Conservation (phyloP, 805 yeast genomes). For the Wickerhamomyces pijperi region DNA sequence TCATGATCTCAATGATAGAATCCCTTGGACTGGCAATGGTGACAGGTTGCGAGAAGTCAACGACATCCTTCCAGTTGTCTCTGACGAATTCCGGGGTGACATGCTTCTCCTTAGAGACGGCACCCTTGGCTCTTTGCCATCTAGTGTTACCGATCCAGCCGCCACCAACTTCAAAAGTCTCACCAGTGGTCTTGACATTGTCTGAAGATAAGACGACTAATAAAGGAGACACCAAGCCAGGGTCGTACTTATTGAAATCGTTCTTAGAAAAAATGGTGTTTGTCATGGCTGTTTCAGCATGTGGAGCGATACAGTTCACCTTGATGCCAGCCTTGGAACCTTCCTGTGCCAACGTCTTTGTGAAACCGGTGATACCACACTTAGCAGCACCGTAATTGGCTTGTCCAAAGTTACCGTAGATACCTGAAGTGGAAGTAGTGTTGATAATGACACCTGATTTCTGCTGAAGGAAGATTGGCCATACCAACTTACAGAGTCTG, state of each 20-base stretch:
- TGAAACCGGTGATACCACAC: slow-evolving; percentile 75
- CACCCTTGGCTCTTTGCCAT: slow-evolving; percentile 91
- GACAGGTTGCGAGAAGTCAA: slow-evolving; percentile 47
- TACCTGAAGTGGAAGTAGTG: slow-evolving; percentile 92
- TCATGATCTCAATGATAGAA: slow-evolving; percentile 68
- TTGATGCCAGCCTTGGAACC: slow-evolving; percentile 70
- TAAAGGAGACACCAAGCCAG: slow-evolving; percentile 85
- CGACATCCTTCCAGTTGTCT: slow-evolving; percentile 54
- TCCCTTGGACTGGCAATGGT: slow-evolving; percentile 59
- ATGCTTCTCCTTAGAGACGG: slow-evolving; percentile 35
- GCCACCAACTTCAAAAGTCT: slow-evolving; percentile 85
- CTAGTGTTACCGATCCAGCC: slow-evolving; percentile 95
- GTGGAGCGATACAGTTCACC: slow-evolving; percentile 87
- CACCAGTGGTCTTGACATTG: slow-evolving; percentile 59
- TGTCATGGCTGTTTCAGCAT: slow-evolving; percentile 97
- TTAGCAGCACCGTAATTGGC: slow-evolving; percentile 94
- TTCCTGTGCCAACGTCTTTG: slow-evolving; percentile 82
- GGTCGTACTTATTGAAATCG: slow-evolving; percentile 76
- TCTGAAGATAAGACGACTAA: slow-evolving; percentile 73
- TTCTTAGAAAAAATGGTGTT: slow-evolving; percentile 69
- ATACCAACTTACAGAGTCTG: slow-evolving; percentile 75
- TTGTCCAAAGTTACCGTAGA: slow-evolving; percentile 96
- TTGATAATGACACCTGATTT: slow-evolving; percentile 75
- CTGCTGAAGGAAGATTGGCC: slow-evolving; percentile 81
- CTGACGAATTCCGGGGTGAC: slow-evolving; percentile 59